Base-by-base conservation (phyloP, 2,329 filamentous ascomycete genomes). In the Pestalotiopsis sp. region DNA sequence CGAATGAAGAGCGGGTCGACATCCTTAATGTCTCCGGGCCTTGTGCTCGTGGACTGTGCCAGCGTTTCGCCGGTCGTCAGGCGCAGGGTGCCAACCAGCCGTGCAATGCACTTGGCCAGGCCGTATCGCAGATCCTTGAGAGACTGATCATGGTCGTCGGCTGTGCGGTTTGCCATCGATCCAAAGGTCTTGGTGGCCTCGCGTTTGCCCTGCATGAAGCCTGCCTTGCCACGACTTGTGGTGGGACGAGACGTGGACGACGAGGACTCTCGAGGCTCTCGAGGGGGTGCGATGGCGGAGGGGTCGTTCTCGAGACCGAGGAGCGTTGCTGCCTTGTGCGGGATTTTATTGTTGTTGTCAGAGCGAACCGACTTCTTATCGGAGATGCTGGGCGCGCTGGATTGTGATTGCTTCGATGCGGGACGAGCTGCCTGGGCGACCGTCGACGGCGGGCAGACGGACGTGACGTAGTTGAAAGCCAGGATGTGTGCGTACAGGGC, bases 401-500 rank as follows among this genome's bases (percentile, higher is more conserved):
- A 74, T 74, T 9, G 77, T 41, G n/a, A 74, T 74, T 9, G 77
- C 78, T 63, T 70, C 7, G 66, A 68, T n/a, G 70, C 69, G 2
- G 72, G 71, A 9, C 63, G 39, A 5, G 67, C 69, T 31, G 63
- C 66, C 25, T 63, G 72, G 20, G 61, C 66, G 38, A 27, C 66
- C 23, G 67, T 70, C 17, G 72, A 71, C 14, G 76, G 77, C 14
- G 74, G 72, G 64, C 78, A 81, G 11, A 84, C 72, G 4, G 78
- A 75, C 59, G 76, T 77, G 65, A 90, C 79, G 77, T 90, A 90
- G 76, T 89, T 90, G 76, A 87, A 89, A 0, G 86, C 87, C 3
- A 90, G 77, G 9, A 90, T 80, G 72, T 90, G 87, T 0, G 87
- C 87, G 72, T 89, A 90, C 5, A 90, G 76, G 0, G 87, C 86